These are phyloP conservation scores for Teratosphaeria pseudoeucalypti DNA, from an alignment of 2,329 filamentous ascomycete genomes.

Conservation along the genomic window DNA sequence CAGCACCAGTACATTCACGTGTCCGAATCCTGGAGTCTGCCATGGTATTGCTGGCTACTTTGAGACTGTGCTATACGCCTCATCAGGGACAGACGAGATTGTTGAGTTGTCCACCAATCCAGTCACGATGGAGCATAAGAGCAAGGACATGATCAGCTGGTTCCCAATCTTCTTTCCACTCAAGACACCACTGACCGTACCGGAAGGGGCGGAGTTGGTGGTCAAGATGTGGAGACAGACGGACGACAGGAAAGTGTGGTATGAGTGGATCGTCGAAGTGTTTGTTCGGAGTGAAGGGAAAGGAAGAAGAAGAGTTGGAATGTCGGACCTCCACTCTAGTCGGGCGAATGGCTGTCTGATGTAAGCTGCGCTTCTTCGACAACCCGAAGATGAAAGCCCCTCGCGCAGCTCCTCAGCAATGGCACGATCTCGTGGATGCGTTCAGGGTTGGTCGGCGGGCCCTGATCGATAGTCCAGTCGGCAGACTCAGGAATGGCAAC, in stretches of 20 bases:
- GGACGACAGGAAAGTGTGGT: slow-evolving; percentile 93
- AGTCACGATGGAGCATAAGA: slow-evolving; percentile 83
- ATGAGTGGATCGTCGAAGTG: slow-evolving; percentile 92
- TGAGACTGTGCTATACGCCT: slow-evolving; percentile 80
- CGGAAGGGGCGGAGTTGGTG: slow-evolving; percentile 73
- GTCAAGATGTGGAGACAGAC: slow-evolving; percentile 95
- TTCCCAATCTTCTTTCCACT: slow-evolving; percentile 97
- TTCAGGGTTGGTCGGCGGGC: too few relatives aligned
- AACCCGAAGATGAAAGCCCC: too few relatives aligned
- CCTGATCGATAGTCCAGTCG: not conserved
- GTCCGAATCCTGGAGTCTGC: slow-evolving; percentile 67
- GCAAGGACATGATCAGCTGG: slow-evolving; percentile 97
- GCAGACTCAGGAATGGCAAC: not conserved
- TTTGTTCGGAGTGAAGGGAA: slow-evolving; percentile 41
- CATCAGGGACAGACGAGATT: slow-evolving; percentile 1
- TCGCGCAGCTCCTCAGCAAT: too few relatives aligned
- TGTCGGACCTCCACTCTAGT: slow-evolving; percentile 58
- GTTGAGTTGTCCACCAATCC: slow-evolving; percentile 90
- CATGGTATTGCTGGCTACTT: slow-evolving; percentile 94
- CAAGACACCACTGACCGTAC: slow-evolving; percentile 80
- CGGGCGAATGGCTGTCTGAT: slow-evolving; percentile 61
- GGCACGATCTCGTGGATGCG: too few relatives aligned
- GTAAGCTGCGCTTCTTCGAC: slow-evolving; percentile 29
- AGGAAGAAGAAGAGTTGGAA: slow-evolving; percentile 51
- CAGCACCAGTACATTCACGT: slow-evolving; percentile 67